These are phyloP conservation scores for Fusarium mundagurra DNA, from an alignment of 2,329 filamentous ascomycete species.

Conservation along the genomic window DNA sequence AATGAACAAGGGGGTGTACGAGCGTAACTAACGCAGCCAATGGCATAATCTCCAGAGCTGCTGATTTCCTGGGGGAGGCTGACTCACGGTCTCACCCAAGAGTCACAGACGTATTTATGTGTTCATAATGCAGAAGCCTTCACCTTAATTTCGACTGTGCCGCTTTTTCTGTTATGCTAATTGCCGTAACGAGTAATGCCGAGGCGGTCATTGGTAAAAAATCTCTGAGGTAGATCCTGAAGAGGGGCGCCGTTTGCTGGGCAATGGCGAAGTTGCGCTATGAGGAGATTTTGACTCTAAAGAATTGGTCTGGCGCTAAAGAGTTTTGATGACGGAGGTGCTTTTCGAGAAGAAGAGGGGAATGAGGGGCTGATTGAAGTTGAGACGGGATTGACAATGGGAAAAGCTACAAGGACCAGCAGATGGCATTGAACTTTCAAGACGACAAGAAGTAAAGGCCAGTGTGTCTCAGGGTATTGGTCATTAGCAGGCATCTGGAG, in stretches of 20 bases:
- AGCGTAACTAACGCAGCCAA: conserved; percentile 33
- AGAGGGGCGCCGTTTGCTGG: conserved; percentile 33
- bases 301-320: conserved; percentile 37
- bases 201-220: conserved; percentile 36
- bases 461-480: not conserved
- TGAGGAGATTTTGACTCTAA: conserved; percentile 34
- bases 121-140: conserved; percentile 27
- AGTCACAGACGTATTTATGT: conserved; percentile 30
- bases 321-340: conserved; percentile 40
- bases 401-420: not conserved
- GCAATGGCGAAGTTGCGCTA: conserved; percentile 27
- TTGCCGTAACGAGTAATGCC: conserved; percentile 30
- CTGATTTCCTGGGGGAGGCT: conserved; percentile 25
- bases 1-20: conserved; percentile 21
- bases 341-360: conserved; percentile 20
- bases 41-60: conserved; percentile 14
- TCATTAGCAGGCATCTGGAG: not conserved
- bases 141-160: conserved; percentile 17
- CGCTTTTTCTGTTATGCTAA: not conserved
- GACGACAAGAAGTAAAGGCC: not conserved
- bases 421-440: not conserved
- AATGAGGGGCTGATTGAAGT: conserved; percentile 27
- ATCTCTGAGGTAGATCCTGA: conserved; percentile 17
- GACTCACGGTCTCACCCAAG: conserved; percentile 37
- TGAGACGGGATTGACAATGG: not conserved